These are phyloP conservation scores for Leccinum variicolor DNA, from an alignment of 768 basidiomycete genomes.

Conservation along the genomic window DNA sequence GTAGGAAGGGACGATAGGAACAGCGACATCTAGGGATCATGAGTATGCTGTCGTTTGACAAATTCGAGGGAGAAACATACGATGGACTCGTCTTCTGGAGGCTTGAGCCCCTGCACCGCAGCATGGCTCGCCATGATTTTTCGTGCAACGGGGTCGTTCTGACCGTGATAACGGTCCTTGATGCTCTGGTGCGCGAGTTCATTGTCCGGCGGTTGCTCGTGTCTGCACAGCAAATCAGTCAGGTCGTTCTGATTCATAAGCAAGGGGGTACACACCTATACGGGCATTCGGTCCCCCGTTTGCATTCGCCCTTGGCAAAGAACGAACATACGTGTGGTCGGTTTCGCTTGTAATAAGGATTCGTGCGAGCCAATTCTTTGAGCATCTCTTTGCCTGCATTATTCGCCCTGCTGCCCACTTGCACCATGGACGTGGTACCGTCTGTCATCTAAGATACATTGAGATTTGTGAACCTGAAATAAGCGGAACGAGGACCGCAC, in stretches of 20 bases:
- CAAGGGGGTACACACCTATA: constrained; percentile 51
- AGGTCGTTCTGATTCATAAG: neutral
- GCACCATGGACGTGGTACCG: constrained; percentile 60
- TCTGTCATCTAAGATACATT: constrained; percentile 56
- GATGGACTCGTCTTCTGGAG: constrained; percentile 84
- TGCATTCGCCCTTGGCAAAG: constrained; percentile 94
- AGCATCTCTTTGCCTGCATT: constrained; percentile 95
- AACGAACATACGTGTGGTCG: constrained; percentile 92
- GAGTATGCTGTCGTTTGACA: neutral
- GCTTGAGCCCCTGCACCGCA: constrained; percentile 74
- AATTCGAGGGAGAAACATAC: constrained; percentile 45
- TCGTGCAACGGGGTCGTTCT: constrained; percentile 89
- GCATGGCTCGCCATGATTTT: constrained; percentile 86
- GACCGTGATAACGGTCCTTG: constrained; percentile 90
- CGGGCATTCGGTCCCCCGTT: constrained; percentile 87
- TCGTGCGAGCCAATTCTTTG: constrained; percentile 89
- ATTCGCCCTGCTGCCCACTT: constrained; percentile 52
- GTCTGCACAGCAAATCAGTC: constrained; percentile 43
- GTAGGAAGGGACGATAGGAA: constrained; percentile 77
- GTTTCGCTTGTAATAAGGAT: constrained; percentile 98
- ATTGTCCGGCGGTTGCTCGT: constrained; percentile 84
- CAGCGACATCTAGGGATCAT: constrained; percentile 64
- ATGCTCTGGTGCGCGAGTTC: constrained; percentile 90
- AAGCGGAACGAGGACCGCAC: constrained; percentile 32
- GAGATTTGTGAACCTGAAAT: neutral